Base-by-base conservation (phyloP, 495 filamentous ascomycete species). In the Penicillium lagena region DNA sequence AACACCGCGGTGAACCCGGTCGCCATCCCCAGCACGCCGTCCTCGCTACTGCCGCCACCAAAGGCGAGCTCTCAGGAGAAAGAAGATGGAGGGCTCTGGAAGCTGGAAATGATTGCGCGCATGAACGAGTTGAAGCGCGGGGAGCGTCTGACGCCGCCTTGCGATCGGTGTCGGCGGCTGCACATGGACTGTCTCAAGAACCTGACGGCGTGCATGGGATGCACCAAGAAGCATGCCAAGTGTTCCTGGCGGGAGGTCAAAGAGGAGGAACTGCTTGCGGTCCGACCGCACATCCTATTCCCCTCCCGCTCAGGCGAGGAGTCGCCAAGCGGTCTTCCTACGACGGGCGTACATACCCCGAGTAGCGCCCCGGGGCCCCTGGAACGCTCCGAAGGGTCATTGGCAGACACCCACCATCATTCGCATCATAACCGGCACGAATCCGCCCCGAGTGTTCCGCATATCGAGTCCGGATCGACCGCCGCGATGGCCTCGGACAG, bases 191-290 rank as follows among this genome's bases (percentile, higher is more conserved):
- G 89, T 41, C 64, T 89, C 32, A 93, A 91, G 63, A 87, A 94
- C 46, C 67, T 89, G 30, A 91, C 87, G 0, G 86, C 88, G 15
- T 95, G 89, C 59, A 76, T 85, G 62, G 87, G 86, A 31, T 95
- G 89, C 63, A 93, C 89, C 2, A 87, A 85, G 62, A 90, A 91
- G 63, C 88, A 93, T 56, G 85, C 86, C 11, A 89, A 86, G 48
- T 95, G 89, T 60, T 79, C 76, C 15, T 95, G 88, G 88, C 82
- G 80, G 47, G 79, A 83, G 43, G 76, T 90, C 38, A 82, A 78
- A 32, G 80, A 88, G 37, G 79, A 81, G 0, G 89, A 93, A 55
- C 50, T 89, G 8, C 62, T 49, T 9, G 67, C 71, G 12, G 47
- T 56, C 27, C 64, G 52, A 27, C 38, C 52, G 30, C 22, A 22